These are phyloP conservation scores for Haplographium delicatum DNA, from an alignment of 495 filamentous ascomycete species.

Conservation along the genomic window DNA sequence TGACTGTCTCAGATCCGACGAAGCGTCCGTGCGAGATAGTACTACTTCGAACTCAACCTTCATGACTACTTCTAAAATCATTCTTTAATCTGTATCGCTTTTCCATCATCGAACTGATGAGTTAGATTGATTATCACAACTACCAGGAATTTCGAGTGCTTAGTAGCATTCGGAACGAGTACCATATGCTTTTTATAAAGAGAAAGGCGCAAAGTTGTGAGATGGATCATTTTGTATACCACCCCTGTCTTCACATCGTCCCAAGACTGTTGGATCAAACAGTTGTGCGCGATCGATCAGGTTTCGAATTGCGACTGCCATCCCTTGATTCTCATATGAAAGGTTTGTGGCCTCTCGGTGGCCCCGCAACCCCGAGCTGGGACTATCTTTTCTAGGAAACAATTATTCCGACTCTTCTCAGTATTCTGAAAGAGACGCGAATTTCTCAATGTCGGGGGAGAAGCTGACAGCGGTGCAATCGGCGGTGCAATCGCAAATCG, in stretches of 20 bases:
- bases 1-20: constrained; percentile 1
- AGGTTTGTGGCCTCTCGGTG: background rate
- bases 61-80: no score
- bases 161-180: background rate
- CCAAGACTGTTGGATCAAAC: constrained; percentile 4
- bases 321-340: background rate
- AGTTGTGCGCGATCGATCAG: background rate
- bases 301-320: constrained; percentile 1
- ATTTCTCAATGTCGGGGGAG: no score
- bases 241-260: constrained; percentile 1
- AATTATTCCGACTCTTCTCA: no score
- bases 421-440: no score
- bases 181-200: background rate
- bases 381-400: background rate
- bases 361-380: background rate
- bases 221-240: background rate
- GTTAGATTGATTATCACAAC: no score
- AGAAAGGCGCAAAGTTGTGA: no score
- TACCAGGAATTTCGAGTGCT: no score
- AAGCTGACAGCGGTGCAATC: no score
- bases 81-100: no score
- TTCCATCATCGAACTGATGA: no score
- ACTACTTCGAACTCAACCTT: no score
- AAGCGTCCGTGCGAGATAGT: constrained; percentile 2
- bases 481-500: no score